phyloP scores from a whole-genome alignment of 768 basidiomycete species.

The Suillus weaverae region DNA sequence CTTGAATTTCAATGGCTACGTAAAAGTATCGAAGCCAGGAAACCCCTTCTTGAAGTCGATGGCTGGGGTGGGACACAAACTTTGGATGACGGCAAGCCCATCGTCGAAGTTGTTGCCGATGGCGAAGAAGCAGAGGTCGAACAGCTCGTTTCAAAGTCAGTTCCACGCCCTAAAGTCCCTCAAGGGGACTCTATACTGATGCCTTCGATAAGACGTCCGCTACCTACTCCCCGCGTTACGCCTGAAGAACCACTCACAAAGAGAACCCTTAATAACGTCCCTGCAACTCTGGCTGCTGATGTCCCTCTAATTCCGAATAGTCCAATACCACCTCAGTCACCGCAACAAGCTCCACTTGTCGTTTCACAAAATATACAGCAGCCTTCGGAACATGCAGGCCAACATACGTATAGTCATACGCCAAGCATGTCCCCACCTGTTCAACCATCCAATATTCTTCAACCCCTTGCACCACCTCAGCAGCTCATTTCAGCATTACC shows the following conservation, averaged over 20 bases:
- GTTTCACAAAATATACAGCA: conserved; percentile 5
- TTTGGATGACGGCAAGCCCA: conserved; percentile 33
- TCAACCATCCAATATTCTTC: conserved; percentile 9
- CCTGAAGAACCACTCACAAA: conserved; percentile 39
- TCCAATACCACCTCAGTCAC: neutral
- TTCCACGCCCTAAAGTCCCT: conserved; percentile 15
- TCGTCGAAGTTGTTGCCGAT: conserved; percentile 32
- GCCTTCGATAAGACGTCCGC: conserved; percentile 47
- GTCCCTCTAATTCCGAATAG: neutral
- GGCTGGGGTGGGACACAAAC: conserved; percentile 50
- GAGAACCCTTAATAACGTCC: conserved; percentile 6
- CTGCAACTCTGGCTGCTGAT: conserved; percentile 6
- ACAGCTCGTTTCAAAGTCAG: conserved; percentile 45
- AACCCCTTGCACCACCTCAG: conserved; percentile 11
- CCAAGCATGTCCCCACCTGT: neutral
- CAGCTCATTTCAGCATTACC: conserved; percentile 14
- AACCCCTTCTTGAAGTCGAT: conserved; percentile 46
- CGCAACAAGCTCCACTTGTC: conserved; percentile 1
- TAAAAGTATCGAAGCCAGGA: conserved; percentile 43
- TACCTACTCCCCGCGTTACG: conserved; percentile 63
- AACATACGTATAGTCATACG: conserved; percentile 6
- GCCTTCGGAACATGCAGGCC: neutral
- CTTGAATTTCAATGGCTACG: conserved; percentile 55
- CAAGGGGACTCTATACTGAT: conserved; percentile 18
- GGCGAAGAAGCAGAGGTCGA: conserved; percentile 42